Evolutionary conservation across 2,329 filamentous ascomycete genomes (phyloP), one percentile per base, ranked within the genome.

Genomic region (Diplocarpon mali): DNA sequence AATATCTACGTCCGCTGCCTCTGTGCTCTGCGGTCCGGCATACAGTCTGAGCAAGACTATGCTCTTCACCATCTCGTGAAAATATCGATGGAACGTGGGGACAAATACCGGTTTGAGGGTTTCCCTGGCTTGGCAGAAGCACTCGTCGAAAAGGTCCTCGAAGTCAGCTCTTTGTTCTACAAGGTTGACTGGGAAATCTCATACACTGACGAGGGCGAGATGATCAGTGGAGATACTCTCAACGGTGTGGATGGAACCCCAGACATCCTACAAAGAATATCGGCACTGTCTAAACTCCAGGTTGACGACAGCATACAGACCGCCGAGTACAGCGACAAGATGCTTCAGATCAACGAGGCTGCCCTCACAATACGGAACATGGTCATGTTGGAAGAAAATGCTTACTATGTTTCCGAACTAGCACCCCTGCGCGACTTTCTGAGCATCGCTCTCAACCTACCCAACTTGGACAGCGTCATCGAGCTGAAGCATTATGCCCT

Each of bases 51-150:
- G 61, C 84, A 95, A 57, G 80, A 86, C n/a, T 96, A 93, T 65
- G 90, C 88, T 0, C 69, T 96, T 10, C 87, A 94, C 57, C 90
- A 96, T 57, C 68, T 96, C 3, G 88, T 96, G 48, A 94, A 95
- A 62, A 95, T 96, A 24, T 95, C 89, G 0, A 92, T 83, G 59
- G 89, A 96, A 63, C 78, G 89, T 35, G 90, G 90, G 37, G 92
- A 96, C 62, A 95, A 95, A 64, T 95, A 94, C 66, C 84, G 86
- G 49, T 95, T 96, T 54, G 88, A 94, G 56, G 85, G 86, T 5
- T 96, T 95, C 55, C 83, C 85, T 1, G 82, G 86, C 9, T 72
- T 98, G 24, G 86, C 87, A 0, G 92, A 96, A 63, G 85, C 85
- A 2, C 72, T 98, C 9, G 79, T 94, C 44, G 83, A 88, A 49